phyloP scores from a whole-genome alignment of 2,329 filamentous ascomycete species.

The Xylariaceae sp. region DNA sequence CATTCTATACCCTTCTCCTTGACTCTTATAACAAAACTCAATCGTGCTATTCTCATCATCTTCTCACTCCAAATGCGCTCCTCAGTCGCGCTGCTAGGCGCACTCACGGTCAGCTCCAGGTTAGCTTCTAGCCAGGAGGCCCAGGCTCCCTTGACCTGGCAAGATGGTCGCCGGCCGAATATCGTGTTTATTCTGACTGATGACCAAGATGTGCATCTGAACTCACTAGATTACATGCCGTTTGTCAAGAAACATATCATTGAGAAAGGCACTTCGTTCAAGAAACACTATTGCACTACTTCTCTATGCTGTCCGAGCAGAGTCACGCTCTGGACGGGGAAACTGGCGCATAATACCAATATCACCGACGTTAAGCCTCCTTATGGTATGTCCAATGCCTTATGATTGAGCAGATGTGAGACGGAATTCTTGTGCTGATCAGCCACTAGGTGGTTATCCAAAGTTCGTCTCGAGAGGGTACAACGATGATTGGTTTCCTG shows the following conservation, averaged over 20 bases:
- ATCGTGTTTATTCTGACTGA: conserved; percentile 60
- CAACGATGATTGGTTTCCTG: conserved; percentile 52
- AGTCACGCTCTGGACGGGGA: conserved; percentile 55
- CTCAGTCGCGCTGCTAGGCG: conserved; percentile 3
- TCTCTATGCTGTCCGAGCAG: conserved; percentile 38
- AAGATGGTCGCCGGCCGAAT: conserved; percentile 37
- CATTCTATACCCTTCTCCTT: no score
- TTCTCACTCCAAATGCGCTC: conserved; percentile 7
- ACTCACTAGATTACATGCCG: conserved; percentile 53
- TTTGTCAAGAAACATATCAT: conserved; percentile 47
- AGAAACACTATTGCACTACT: conserved; percentile 52
- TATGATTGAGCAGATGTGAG: no score
- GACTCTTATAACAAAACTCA: no score
- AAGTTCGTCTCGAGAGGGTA: conserved; percentile 50
- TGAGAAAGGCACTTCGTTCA: conserved; percentile 50
- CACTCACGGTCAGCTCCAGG: conserved; percentile 3
- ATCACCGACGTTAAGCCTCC: conserved; percentile 50
- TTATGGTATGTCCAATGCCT: conserved; percentile 39
- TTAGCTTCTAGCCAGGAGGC: not conserved
- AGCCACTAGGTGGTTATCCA: conserved; percentile 43
- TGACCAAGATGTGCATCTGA: conserved; percentile 56
- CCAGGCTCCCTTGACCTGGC: conserved; percentile 9
- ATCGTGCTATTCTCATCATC: no score
- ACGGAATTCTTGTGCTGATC: no score
- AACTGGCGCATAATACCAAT: conserved; percentile 60